A percentile compares a stretch with the other conserved stretches of the same genome.
Conservation (phyloP, 352 stramenopile species). For the Globisporangium polare region DNA sequence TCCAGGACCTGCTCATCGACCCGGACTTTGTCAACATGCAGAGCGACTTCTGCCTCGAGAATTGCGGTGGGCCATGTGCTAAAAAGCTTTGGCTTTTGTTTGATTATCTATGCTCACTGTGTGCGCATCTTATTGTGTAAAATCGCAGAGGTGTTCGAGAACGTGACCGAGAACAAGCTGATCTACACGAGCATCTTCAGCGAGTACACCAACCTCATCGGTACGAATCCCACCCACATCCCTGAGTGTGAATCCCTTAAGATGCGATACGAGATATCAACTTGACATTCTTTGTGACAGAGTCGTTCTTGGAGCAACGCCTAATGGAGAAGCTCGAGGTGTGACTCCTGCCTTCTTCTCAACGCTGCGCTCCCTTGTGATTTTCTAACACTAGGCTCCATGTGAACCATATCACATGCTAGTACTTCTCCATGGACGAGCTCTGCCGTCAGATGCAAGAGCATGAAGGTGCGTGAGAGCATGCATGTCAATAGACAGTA, state of each 20-base stretch:
- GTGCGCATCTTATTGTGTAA: neutral
- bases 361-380: neutral
- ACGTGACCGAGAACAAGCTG: slow-evolving; percentile 81
- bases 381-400: neutral
- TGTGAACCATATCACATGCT: neutral
- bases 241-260: neutral
- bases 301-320: slow-evolving; percentile 65
- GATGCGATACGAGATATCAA: neutral
- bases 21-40: slow-evolving; percentile 76
- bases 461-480: slow-evolving; percentile 44
- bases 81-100: neutral
- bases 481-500: too few relatives aligned
- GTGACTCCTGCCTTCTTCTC: neutral
- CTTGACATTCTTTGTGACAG: slow-evolving; percentile 21
- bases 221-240: slow-evolving; percentile 21
- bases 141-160: slow-evolving; percentile 70
- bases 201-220: slow-evolving; percentile 77
- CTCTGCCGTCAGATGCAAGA: slow-evolving; percentile 79
- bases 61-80: slow-evolving; percentile 49
- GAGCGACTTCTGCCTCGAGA: slow-evolving; percentile 70
- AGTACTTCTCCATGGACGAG: slow-evolving; percentile 84
- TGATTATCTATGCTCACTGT: too few relatives aligned
- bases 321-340: slow-evolving; percentile 67
- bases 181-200: slow-evolving; percentile 80
- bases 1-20: slow-evolving; percentile 79